Evolutionary conservation across 768 basidiomycete species (phyloP), one percentile per base, ranked within the genome.

Genomic region (Podaxis rugospora): DNA sequence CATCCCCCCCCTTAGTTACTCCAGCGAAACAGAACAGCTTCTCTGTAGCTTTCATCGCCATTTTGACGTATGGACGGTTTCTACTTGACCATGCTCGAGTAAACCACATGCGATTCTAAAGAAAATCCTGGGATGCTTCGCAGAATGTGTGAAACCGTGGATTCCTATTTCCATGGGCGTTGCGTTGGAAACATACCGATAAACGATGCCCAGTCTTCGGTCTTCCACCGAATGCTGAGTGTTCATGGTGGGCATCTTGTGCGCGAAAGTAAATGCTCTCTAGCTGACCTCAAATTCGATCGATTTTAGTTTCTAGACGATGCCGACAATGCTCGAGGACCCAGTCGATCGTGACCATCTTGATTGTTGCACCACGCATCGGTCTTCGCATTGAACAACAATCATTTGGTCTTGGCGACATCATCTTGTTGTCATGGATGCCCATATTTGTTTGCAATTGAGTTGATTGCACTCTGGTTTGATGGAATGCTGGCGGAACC

Each of bases 401-500:
- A 52, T n/a, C 36, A 23, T 13, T 32, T 7, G 18, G 37, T 25
- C 10, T 21, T 21, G 23, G 11, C n/a, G 18, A 44, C 42, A 57
- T 57, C 46, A 57, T 23, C 9, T 13, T 32, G 42, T 46, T 35
- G 46, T 49, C 13, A 47, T 18, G 42, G 44, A 57, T 61, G 13
- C 52, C 23, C 50, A 25, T 35, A 40, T 53, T 60, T 61, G 55
- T 55, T 55, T 46, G 57, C 32, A 25, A 52, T 50, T 57, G 55
- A 25, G 40, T 3, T 56, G 55, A 49, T 57, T 44, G 35, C 25
- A 18, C 18, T 37, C 13, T 49, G 47, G 14, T 3, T 16, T 51
- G 57, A 39, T 37, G 35, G 57, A 47, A 35, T 44, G 42, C 27
- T 59, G 57, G 42, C 4, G 36, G 32, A 44, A 53, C 46, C 18